Conservation (phyloP, 345 rosid species). For the Lepidium africanum region DNA sequence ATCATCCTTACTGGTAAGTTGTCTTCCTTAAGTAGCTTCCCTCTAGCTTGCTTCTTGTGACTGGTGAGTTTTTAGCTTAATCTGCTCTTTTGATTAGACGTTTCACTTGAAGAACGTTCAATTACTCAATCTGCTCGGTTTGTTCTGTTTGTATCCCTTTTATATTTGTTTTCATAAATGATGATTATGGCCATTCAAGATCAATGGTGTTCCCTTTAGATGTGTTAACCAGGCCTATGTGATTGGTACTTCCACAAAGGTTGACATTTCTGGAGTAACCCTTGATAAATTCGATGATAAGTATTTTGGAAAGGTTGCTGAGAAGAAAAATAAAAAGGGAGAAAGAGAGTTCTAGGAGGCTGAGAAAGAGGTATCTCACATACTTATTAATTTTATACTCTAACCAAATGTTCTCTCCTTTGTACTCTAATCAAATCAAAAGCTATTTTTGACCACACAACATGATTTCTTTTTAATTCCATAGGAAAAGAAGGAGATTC, state of each 20-base stretch:
- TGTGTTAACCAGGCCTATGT: slow-evolving; percentile 63
- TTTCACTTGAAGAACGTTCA: not conserved
- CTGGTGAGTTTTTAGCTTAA: slow-evolving; percentile 37
- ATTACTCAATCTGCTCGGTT: not conserved
- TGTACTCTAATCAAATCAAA: not conserved
- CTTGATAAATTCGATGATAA: slow-evolving; percentile 68
- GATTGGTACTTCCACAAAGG: slow-evolving; percentile 62
- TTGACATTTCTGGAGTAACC: slow-evolving; percentile 54
- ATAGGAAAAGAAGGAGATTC: slow-evolving; percentile 59
- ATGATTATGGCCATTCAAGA: slow-evolving; percentile 57
- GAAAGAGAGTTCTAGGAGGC: slow-evolving; percentile 79
- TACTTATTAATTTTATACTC: too few species aligned
- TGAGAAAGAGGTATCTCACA: slow-evolving; percentile 45
- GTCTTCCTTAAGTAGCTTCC: slow-evolving; percentile 76
- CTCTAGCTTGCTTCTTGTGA: slow-evolving; percentile 73
- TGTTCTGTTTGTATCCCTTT: not conserved
- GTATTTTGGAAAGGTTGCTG: slow-evolving; percentile 60
- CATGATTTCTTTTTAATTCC: not conserved
- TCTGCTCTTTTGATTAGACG: not conserved
- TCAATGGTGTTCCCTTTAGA: slow-evolving; percentile 69
- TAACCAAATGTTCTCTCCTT: not conserved
- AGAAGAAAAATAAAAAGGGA: slow-evolving; percentile 64
- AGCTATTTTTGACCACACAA: not conserved
- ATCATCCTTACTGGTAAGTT: slow-evolving; percentile 71
- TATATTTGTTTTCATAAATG: not conserved